A percentile compares a stretch with the other conserved stretches of the same genome.
Conservation (phyloP, 2,329 filamentous ascomycete genomes). For the Botrytis tulipae region DNA sequence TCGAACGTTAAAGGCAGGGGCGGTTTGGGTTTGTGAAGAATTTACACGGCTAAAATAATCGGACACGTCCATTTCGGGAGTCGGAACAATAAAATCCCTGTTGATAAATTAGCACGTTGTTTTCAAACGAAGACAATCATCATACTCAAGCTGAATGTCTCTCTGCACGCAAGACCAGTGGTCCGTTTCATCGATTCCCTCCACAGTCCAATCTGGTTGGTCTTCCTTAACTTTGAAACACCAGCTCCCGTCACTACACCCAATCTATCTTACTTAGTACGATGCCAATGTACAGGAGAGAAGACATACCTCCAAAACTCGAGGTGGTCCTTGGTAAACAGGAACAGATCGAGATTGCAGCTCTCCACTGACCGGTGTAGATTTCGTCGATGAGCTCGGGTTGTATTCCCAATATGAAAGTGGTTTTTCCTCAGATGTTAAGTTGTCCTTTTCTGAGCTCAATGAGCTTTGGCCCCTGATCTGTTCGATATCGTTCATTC, state of each 20-base stretch:
- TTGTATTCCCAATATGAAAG: slow-evolving; percentile 33
- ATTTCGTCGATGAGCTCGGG: slow-evolving; percentile 12
- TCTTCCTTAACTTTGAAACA: slow-evolving; percentile 34
- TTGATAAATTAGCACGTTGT: background rate
- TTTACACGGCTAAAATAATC: slow-evolving; percentile 33
- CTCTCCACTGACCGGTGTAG: background rate
- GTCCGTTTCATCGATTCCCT: slow-evolving; percentile 36
- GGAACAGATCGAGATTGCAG: slow-evolving; percentile 17
- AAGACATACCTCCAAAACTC: slow-evolving; percentile 31
- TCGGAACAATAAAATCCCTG: slow-evolving; percentile 33
- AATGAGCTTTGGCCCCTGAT: slow-evolving; percentile 2
- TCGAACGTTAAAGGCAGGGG: slow-evolving; percentile 35
- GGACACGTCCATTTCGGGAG: slow-evolving; percentile 10
- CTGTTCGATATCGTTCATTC: slow-evolving; percentile 27
- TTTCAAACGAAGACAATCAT: background rate
- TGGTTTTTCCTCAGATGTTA: slow-evolving; percentile 6
- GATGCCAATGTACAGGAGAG: background rate
- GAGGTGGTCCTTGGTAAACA: slow-evolving; percentile 28
- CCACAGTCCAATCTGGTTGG: slow-evolving; percentile 35
- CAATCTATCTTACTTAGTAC: slow-evolving; percentile 23
- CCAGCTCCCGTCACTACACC: slow-evolving; percentile 36
- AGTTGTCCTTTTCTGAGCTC: slow-evolving; percentile 3
- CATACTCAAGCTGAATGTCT: slow-evolving; percentile 26
- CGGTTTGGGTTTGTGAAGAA: slow-evolving; percentile 26
- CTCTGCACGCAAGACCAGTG: slow-evolving; percentile 33